A percentile compares a stretch with the other conserved stretches of the same genome.
Conservation (phyloP, 495 filamentous ascomycete genomes). For the Daldinia loculata region DNA sequence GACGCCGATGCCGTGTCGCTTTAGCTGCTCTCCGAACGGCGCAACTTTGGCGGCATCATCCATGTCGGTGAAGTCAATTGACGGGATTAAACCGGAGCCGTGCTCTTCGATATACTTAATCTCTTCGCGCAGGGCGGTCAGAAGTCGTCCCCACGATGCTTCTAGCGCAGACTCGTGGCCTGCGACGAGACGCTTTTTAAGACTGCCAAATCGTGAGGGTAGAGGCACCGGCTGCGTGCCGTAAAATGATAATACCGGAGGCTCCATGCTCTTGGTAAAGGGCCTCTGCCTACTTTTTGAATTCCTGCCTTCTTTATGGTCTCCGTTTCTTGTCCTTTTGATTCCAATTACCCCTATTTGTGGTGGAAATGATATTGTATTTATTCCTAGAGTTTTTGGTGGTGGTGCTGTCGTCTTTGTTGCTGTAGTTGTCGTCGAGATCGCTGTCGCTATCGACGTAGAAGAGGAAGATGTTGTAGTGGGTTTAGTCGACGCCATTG, state of each 20-base stretch:
- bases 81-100: constrained; percentile 66
- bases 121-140: constrained; percentile 66
- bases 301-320: constrained; percentile 44
- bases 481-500: constrained; percentile 36
- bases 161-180: constrained; percentile 72
- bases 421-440: constrained; percentile 13
- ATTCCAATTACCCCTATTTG: constrained; percentile 41
- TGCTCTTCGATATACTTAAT: constrained; percentile 61
- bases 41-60: constrained; percentile 58
- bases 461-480: constrained; percentile 21
- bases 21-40: constrained; percentile 63
- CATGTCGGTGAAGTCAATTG: constrained; percentile 69
- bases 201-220: constrained; percentile 75
- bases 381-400: background rate
- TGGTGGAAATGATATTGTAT: constrained; percentile 10
- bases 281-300: constrained; percentile 45
- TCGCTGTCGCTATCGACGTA: constrained; percentile 25
- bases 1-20: constrained; percentile 72
- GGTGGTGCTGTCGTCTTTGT: background rate
- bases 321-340: constrained; percentile 43
- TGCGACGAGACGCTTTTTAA: constrained; percentile 72
- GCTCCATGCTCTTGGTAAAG: constrained; percentile 65
- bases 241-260: constrained; percentile 77
- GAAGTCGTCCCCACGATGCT: constrained; percentile 76
- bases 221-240: constrained; percentile 78